These are phyloP conservation scores for Dactylis glomerata DNA, from an alignment of 176 grass and related monocot species.

Conservation along the genomic window DNA sequence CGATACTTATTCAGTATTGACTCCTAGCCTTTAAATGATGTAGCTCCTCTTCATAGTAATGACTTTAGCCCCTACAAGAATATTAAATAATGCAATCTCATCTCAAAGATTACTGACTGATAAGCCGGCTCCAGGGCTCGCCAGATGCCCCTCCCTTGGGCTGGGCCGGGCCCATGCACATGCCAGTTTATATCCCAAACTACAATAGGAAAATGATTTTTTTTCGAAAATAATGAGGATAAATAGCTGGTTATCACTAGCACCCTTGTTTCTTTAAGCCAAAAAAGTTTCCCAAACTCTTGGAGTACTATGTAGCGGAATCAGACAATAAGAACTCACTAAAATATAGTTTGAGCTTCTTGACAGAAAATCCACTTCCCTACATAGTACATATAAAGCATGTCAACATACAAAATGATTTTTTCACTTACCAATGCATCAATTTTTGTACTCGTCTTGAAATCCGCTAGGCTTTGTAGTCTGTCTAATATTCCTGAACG, in stretches of 20 bases:
- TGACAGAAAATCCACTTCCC: not conserved
- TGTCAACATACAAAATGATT: not conserved
- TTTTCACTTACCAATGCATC: conserved; percentile 79
- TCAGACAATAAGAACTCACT: not conserved
- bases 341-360: not conserved
- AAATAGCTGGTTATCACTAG: not conserved
- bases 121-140: not conserved
- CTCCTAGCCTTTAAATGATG: not conserved
- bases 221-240: not conserved
- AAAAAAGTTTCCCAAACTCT: not conserved
- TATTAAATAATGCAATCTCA: not conserved
- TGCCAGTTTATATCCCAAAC: not conserved
- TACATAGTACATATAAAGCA: conserved; percentile 21
- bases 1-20: not conserved
- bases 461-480: conserved; percentile 55
- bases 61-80: not conserved
- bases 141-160: not conserved
- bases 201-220: not conserved
- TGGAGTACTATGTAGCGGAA: not conserved
- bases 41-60: not conserved
- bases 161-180: not conserved
- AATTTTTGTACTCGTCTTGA: conserved; percentile 92
- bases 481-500: conserved; percentile 76
- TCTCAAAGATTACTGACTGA: not conserved
- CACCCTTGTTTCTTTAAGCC: not conserved